phyloP scores from a whole-genome alignment of 1,139 yeast species.

The Candida anutae region DNA sequence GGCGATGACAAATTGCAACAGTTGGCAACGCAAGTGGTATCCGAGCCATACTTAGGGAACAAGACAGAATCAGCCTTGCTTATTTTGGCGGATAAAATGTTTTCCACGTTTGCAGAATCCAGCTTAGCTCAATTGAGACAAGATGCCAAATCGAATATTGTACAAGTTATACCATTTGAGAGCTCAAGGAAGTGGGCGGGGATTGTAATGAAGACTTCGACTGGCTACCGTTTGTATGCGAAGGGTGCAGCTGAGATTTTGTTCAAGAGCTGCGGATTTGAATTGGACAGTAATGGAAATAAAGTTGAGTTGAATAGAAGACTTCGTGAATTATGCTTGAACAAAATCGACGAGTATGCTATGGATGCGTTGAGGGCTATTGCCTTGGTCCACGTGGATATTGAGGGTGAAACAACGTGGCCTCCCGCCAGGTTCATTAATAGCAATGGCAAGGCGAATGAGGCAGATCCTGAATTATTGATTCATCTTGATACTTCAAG shows the following conservation, averaged over 20 bases:
- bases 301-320: constrained; percentile 18
- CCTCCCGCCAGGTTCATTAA: constrained; percentile 47
- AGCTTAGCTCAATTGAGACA: constrained; percentile 34
- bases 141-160: constrained; percentile 33
- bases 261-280: constrained; percentile 48
- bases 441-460: constrained; percentile 16
- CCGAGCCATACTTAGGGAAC: constrained; percentile 75
- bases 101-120: constrained; percentile 36
- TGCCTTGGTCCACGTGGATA: constrained; percentile 62
- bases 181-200: constrained; percentile 93
- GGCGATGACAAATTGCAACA: constrained; percentile 11
- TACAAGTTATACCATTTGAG: constrained; percentile 83
- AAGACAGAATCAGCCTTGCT: constrained; percentile 91
- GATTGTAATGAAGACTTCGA: constrained; percentile 45
- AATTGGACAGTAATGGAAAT: constrained; percentile 23
- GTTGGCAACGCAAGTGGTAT: constrained; percentile 14
- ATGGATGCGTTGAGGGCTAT: constrained; percentile 77
- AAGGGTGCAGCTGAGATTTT: constrained; percentile 96
- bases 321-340: constrained; percentile 26
- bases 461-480: constrained; percentile 43
- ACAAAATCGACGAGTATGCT: constrained; percentile 59
- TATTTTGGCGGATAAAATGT: constrained; percentile 52
- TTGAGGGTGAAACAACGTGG: constrained; percentile 44
- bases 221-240: constrained; percentile 55
- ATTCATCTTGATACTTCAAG: constrained; percentile 18